Evolutionary conservation across 2,329 filamentous ascomycete genomes (phyloP).

Genomic region (Diaporthe helianthi): DNA sequence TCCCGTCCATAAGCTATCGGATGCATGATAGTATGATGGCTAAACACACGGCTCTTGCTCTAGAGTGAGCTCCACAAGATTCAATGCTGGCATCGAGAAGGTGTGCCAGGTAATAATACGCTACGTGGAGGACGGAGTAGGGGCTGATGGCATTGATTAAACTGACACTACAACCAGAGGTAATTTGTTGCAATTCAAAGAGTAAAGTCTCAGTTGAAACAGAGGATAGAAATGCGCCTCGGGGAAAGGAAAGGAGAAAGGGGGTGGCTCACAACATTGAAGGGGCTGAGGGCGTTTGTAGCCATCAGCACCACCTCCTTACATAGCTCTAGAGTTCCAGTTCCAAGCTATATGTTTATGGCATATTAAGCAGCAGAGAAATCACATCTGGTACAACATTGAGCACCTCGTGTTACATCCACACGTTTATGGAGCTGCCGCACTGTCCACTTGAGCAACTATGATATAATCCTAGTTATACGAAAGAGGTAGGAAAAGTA

Average conservation of each 20-base stretch:
- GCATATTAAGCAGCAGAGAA: constrained; percentile 13
- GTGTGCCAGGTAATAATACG: constrained; percentile 47
- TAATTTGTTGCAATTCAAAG: not conserved
- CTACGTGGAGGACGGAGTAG: constrained; percentile 42
- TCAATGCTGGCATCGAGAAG: constrained; percentile 44
- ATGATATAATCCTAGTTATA: too few relatives aligned
- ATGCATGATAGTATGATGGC: constrained; percentile 49
- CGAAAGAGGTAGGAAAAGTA: too few relatives aligned
- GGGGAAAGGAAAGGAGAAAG: not conserved
- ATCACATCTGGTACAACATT: constrained; percentile 20
- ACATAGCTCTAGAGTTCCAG: constrained; percentile 3
- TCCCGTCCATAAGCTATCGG: constrained; percentile 46
- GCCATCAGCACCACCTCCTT: constrained; percentile 20
- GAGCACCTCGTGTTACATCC: not conserved
- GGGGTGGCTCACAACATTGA: not conserved
- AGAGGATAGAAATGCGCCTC: too few relatives aligned
- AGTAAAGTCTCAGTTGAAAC: too few relatives aligned
- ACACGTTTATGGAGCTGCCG: too few relatives aligned
- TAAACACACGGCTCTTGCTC: constrained; percentile 49
- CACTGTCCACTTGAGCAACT: too few relatives aligned
- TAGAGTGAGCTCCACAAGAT: constrained; percentile 46
- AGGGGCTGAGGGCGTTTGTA: constrained; percentile 1
- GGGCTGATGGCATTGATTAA: constrained; percentile 47
- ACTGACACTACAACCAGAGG: not conserved
- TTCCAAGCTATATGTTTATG: constrained; percentile 20